phyloP scores from a whole-genome alignment of 768 basidiomycete genomes.

The Russula sp. region DNA sequence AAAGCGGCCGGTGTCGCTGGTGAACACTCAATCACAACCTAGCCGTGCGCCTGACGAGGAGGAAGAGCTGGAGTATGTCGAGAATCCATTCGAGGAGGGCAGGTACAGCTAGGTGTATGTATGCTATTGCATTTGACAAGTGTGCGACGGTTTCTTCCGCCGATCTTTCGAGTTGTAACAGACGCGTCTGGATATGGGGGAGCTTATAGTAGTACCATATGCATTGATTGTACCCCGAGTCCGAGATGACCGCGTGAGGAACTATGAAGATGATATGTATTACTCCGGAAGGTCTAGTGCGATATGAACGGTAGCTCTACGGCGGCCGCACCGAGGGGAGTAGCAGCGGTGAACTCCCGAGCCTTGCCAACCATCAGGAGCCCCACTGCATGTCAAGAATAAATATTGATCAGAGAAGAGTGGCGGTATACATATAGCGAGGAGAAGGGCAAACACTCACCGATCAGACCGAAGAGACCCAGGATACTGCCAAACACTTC shows the following conservation, averaged over 20 bases:
- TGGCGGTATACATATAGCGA: not conserved
- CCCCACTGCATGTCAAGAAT: slow-evolving; percentile 48
- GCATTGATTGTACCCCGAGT: not conserved
- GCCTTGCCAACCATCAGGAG: slow-evolving; percentile 71
- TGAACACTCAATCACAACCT: slow-evolving; percentile 4
- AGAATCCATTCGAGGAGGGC: slow-evolving; percentile 27
- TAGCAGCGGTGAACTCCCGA: slow-evolving; percentile 47
- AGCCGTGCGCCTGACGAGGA: slow-evolving; percentile 16
- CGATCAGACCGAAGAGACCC: slow-evolving; percentile 89
- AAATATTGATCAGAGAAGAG: slow-evolving; percentile 1
- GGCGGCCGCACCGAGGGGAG: slow-evolving; percentile 1
- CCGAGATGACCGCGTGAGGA: not conserved
- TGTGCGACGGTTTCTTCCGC: not conserved
- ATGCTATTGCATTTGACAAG: not conserved
- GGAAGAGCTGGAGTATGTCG: slow-evolving; percentile 26
- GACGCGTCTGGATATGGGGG: not conserved
- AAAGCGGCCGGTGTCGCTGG: slow-evolving; percentile 28
- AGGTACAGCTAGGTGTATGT: slow-evolving; percentile 10
- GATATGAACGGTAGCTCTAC: slow-evolving; percentile 5
- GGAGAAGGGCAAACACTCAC: slow-evolving; percentile 40
- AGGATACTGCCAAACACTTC: slow-evolving; percentile 92
- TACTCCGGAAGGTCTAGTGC: not conserved
- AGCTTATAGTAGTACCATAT: not conserved
- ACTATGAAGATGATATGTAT: not conserved
- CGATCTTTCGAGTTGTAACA: not conserved